These are phyloP conservation scores for Paramecium primaurelia DNA, from an alignment of 73 alveolate genomes.

Conservation along the genomic window DNA sequence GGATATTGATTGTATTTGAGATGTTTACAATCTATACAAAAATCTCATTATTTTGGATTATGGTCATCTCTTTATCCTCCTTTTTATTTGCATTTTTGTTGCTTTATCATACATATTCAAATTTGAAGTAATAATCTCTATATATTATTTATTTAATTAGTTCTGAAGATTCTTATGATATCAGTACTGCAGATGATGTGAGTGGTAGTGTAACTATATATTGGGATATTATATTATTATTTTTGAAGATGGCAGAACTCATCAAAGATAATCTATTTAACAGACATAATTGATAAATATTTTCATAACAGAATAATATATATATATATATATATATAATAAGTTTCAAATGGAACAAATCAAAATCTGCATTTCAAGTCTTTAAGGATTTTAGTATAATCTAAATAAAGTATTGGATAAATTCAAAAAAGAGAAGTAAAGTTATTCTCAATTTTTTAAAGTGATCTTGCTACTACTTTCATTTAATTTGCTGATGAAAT, in stretches of 20 bases:
- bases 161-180: background rate
- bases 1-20: constrained; percentile 33
- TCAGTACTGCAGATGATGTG: background rate
- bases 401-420: background rate
- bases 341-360: background rate
- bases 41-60: constrained; percentile 21
- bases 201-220: constrained; percentile 5
- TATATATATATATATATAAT: too few relatives aligned
- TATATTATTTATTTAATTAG: background rate
- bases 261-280: background rate
- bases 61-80: background rate
- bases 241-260: background rate
- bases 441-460: background rate
- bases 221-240: constrained; percentile 13
- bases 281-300: background rate
- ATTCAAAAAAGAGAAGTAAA: background rate
- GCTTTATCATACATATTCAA: background rate
- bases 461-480: background rate
- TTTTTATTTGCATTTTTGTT: constrained; percentile 35
- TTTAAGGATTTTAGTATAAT: background rate
- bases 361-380: background rate
- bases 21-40: background rate
- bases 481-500: background rate
- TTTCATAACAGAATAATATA: background rate
- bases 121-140: background rate